A percentile compares a stretch with the other conserved stretches of the same genome.
Conservation (phyloP, 208 protist species). For the Wallacemonas sp. region DNA sequence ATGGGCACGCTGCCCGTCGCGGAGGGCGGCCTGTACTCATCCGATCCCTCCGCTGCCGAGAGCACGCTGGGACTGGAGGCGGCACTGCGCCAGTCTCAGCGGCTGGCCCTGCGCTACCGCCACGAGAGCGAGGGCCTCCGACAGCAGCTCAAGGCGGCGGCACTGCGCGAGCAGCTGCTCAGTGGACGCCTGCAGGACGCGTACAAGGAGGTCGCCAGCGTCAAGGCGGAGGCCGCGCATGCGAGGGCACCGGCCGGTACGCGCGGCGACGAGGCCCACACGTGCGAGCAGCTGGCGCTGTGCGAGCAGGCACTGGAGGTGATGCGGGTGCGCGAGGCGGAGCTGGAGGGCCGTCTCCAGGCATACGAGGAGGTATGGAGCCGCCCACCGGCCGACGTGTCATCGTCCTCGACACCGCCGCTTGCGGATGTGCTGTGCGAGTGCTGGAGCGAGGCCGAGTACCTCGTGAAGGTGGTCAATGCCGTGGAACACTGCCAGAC, state of each 20-base stretch:
- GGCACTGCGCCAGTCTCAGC: constrained; percentile 22
- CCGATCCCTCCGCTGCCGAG: too few species aligned
- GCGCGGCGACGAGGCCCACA: neutral
- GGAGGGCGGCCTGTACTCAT: too few species aligned
- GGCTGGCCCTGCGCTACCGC: constrained; percentile 41
- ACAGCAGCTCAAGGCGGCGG: constrained; percentile 50
- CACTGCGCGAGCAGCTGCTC: constrained; percentile 50
- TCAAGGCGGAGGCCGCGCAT: constrained; percentile 2
- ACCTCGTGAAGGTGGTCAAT: constrained; percentile 77
- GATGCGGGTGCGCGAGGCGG: constrained; percentile 37
- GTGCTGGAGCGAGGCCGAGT: constrained; percentile 48
- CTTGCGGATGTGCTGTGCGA: constrained; percentile 46
- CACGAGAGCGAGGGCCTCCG: constrained; percentile 67
- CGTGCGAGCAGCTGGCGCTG: constrained; percentile 24
- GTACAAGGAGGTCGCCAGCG: neutral
- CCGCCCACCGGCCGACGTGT: constrained; percentile 11
- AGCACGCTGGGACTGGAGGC: too few species aligned
- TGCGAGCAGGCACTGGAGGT: constrained; percentile 30
- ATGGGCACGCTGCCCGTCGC: too few species aligned
- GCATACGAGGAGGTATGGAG: constrained; percentile 53
- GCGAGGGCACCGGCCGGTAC: neutral
- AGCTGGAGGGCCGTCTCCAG: constrained; percentile 46
- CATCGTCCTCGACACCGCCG: neutral
- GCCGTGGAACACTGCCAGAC: constrained; percentile 59
- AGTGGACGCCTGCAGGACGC: constrained; percentile 41